Percentiles rank a stretch among this genome's conserved stretches.
Evolutionary conservation across 257 asterid genomes (phyloP).

Genomic region (Echium plantagineum): DNA sequence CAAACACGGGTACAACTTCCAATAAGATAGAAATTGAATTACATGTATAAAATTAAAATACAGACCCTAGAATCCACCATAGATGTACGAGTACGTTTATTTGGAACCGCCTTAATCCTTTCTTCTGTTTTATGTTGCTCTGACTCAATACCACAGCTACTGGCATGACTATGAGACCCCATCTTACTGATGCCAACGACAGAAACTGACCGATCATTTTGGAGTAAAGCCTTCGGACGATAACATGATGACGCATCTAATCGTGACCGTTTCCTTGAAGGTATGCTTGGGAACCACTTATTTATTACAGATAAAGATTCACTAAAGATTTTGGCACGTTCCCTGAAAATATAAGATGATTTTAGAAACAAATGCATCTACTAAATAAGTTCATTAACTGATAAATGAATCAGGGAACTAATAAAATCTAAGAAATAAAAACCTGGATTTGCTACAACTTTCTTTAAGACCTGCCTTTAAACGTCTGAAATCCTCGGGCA

Average conservation of each 20-base stretch:
- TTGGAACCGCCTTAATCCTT: slow-evolving; percentile 50
- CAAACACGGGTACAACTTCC: not conserved
- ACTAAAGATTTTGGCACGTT: slow-evolving; percentile 70
- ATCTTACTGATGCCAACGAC: slow-evolving; percentile 42
- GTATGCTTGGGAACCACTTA: slow-evolving; percentile 70
- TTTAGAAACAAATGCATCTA: slow-evolving; percentile 11
- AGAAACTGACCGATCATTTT: slow-evolving; percentile 55
- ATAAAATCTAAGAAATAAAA: slow-evolving; percentile 12
- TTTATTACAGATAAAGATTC: slow-evolving; percentile 72
- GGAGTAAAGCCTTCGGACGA: slow-evolving; percentile 39
- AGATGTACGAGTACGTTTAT: slow-evolving; percentile 92
- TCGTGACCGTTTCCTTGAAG: slow-evolving; percentile 81
- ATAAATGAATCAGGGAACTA: slow-evolving; percentile 1
- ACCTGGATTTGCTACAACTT: slow-evolving; percentile 79
- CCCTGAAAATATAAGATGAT: slow-evolving; percentile 42
- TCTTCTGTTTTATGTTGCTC: slow-evolving; percentile 70
- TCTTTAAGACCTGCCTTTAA: slow-evolving; percentile 60
- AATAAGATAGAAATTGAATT: slow-evolving; percentile 4
- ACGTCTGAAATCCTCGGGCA: slow-evolving; percentile 68
- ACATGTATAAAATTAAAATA: not conserved
- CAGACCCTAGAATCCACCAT: slow-evolving; percentile 63
- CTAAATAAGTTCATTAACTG: slow-evolving; percentile 10
- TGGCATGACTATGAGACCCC: slow-evolving; percentile 51
- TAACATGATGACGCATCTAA: slow-evolving; percentile 59
- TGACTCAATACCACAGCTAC: slow-evolving; percentile 49